Percentiles rank a stretch among this genome's conserved stretches.
These are phyloP conservation scores for Ogataea angusta DNA, from an alignment of 805 yeast genomes.

Conservation along the genomic window DNA sequence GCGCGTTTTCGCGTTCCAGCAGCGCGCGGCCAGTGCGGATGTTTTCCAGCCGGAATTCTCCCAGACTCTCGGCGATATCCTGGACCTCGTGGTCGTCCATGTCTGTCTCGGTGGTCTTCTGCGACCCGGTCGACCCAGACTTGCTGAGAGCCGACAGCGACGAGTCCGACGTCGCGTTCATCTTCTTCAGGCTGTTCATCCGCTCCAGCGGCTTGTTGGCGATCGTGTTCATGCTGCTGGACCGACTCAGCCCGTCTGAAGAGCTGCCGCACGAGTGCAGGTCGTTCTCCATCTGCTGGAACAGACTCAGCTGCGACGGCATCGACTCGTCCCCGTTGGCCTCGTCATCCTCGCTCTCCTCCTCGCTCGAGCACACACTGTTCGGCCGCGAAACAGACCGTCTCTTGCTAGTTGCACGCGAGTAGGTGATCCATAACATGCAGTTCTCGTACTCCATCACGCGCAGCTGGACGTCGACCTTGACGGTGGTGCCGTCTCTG, in stretches of 20 bases:
- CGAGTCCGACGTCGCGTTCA: conserved; percentile 15
- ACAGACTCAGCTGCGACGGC: conserved; percentile 56
- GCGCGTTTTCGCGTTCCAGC: conserved; percentile 43
- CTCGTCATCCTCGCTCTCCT: conserved; percentile 6
- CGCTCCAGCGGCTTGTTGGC: conserved; percentile 1
- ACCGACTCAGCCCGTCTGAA: conserved; percentile 26
- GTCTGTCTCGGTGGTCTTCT: conserved; percentile 7
- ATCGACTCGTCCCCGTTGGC: conserved; percentile 14
- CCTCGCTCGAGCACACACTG: background rate
- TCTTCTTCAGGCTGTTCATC: conserved; percentile 8
- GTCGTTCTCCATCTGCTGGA: conserved; percentile 38
- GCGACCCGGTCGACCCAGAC: conserved; percentile 13
- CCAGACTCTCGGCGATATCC: conserved; percentile 12
- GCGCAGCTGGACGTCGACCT: conserved; percentile 78
- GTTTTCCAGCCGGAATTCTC: conserved; percentile 19
- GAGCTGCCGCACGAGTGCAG: conserved; percentile 29
- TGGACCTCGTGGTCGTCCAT: conserved; percentile 5
- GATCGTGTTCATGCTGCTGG: conserved; percentile 23
- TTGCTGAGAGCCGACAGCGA: conserved; percentile 14
- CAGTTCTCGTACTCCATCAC: conserved; percentile 56
- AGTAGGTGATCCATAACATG: conserved; percentile 84
- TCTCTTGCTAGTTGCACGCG: conserved; percentile 39
- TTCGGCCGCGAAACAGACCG: background rate
- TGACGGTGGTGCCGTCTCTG: conserved; percentile 60
- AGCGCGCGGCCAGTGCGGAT: conserved; percentile 41